Conservation (phyloP, 2,329 filamentous ascomycete genomes). For the Fusarium papillatum region DNA sequence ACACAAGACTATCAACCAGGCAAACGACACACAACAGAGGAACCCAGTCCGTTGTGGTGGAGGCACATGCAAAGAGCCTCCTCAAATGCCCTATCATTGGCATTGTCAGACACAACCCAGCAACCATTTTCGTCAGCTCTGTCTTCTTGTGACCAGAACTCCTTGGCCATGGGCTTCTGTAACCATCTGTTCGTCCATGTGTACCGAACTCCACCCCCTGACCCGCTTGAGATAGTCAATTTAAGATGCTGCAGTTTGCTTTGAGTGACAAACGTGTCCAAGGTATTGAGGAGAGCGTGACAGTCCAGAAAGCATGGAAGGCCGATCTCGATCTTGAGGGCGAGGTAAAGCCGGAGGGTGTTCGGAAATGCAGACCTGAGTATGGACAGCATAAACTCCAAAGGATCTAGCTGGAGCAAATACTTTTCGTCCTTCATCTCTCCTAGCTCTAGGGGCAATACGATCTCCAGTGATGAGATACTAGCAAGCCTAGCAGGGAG, state of each 20-base stretch:
- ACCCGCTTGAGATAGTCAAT: not conserved
- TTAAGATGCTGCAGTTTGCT: not conserved
- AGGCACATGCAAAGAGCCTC: not conserved
- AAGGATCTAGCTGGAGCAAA: not conserved
- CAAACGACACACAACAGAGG: not conserved
- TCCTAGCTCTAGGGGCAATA: not conserved
- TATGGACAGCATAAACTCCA: not conserved
- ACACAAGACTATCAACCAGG: not conserved
- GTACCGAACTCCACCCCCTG: not conserved
- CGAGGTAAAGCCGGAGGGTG: not conserved
- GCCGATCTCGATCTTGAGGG: not conserved
- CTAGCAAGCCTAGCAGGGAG: not conserved
- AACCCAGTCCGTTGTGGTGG: not conserved
- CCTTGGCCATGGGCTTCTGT: not conserved
- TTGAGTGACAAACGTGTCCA: not conserved
- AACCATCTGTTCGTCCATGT: not conserved
- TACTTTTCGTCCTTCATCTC: accelerated
- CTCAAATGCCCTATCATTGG: not conserved
- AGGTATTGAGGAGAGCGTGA: not conserved
- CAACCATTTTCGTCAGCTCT: not conserved
- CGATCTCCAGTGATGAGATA: conserved; percentile 4
- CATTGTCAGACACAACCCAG: not conserved
- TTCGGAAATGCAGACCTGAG: not conserved
- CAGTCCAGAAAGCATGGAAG: not conserved
- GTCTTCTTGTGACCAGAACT: not conserved